Conservation (phyloP, 192 early-diverging fungal genomes). For the Rhizophagus sp. region DNA sequence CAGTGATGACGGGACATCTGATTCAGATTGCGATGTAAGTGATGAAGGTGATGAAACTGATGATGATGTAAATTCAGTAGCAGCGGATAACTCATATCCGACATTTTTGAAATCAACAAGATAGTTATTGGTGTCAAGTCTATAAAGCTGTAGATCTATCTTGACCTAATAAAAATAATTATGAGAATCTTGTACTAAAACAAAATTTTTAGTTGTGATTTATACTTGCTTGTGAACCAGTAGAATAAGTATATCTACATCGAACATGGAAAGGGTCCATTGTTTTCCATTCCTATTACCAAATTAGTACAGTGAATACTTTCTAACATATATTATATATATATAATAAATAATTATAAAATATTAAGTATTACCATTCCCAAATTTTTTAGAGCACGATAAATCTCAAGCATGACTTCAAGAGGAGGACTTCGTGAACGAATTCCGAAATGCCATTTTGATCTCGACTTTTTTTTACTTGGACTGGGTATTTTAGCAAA, state of each 20-base stretch:
- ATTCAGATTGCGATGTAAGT: neutral
- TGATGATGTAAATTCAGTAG: slow-evolving; percentile 40
- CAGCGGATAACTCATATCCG: slow-evolving; percentile 41
- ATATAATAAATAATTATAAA: neutral
- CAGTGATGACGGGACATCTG: slow-evolving; percentile 8
- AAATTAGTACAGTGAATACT: neutral
- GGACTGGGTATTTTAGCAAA: slow-evolving; percentile 18
- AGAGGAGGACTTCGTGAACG: slow-evolving; percentile 85
- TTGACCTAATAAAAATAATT: slow-evolving; percentile 62
- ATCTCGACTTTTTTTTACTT: slow-evolving; percentile 48
- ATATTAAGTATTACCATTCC: slow-evolving; percentile 62
- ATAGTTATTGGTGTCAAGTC: slow-evolving; percentile 88
- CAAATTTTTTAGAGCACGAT: slow-evolving; percentile 85
- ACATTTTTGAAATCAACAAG: slow-evolving; percentile 96
- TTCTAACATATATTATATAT: neutral
- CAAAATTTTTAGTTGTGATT: neutral
- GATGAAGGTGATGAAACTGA: slow-evolving; percentile 25
- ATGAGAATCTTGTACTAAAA: slow-evolving; percentile 28
- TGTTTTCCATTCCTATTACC: slow-evolving; percentile 78
- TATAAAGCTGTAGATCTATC: slow-evolving; percentile 94
- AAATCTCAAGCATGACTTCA: slow-evolving; percentile 98
- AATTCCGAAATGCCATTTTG: slow-evolving; percentile 99
- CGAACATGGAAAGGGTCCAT: slow-evolving; percentile 87
- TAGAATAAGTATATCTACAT: slow-evolving; percentile 63
- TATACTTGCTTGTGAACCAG: slow-evolving; percentile 14